Evolutionary conservation across 768 basidiomycete genomes (phyloP), one percentile per base, ranked within the genome.

Genomic region (Leccinum boreale): DNA sequence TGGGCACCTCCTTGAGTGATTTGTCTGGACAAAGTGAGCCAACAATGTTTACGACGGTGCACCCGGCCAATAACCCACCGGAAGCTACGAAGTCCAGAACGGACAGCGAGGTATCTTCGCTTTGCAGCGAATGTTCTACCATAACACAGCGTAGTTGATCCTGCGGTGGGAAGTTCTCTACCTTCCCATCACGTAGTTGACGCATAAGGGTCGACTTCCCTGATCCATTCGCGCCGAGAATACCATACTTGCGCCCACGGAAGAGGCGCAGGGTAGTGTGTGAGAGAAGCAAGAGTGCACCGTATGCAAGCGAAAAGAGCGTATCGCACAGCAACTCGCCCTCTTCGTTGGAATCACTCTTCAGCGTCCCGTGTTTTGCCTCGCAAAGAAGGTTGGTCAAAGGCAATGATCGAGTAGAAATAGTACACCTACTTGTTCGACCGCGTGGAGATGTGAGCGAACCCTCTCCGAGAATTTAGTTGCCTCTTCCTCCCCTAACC

Each of bases 171-270:
- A 98, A 98, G 70, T 94, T 94, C 75, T 98, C 96, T 7, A 92
- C 89, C 76, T 98, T 98, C 58, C 92, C 90, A 68, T 96, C 94
- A 57, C 92, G 85, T 60, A 98, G 85, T 68, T 96, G 94, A 66
- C 94, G 92, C 87, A 98, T 87, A 45, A 98, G 83, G 3, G 96
- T 98, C 17, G 90, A 91, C 75, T 98, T 98, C 62, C 96, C 96
- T 57, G 91, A 89, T 59, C 96, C 96, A 72, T 98, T 98, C n/a
- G 90, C 81, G 28, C 94, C 96, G 49, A 96, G 86, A 64, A 98
- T 93, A 68, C 96, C 95, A 75, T 98, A 98, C 60, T 95, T 85
- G 64, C 86, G 85, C 28, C 95, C 96, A 65, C 93, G 90, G 70
- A 92, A 80, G 57, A 98, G 84, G 59, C 90, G 88, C 58, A 98